Percentiles rank a stretch among this genome's conserved stretches.
Conservation (phyloP, 2,329 filamentous ascomycete species). For the Xylaria hypoxylon region DNA sequence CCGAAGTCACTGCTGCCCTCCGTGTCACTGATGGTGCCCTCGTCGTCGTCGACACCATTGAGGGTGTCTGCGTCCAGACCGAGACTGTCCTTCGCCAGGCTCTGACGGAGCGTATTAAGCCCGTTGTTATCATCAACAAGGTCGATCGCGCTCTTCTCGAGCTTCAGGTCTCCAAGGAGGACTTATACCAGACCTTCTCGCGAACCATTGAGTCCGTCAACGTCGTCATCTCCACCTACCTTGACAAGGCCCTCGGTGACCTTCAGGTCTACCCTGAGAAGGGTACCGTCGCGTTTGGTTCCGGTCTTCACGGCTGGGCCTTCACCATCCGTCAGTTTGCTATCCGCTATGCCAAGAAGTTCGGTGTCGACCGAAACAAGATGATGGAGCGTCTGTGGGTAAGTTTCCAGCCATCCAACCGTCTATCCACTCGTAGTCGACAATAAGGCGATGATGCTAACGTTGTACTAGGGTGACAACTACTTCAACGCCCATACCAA, state of each 20-base stretch:
- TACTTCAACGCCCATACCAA: constrained; percentile 99
- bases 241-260: constrained; percentile 96
- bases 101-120: constrained; percentile 99
- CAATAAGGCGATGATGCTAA: constrained; percentile 44
- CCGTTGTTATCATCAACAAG: constrained; percentile 99
- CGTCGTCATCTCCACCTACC: constrained; percentile 99
- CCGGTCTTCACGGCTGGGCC: constrained; percentile 99
- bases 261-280: constrained; percentile 98
- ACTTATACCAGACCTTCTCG: constrained; percentile 99
- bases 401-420: constrained; percentile 52
- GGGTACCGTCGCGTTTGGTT: constrained; percentile 98
- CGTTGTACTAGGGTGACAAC: constrained; percentile 78
- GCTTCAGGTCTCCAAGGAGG: constrained; percentile 98
- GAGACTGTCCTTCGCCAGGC: constrained; percentile 99
- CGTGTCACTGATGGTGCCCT: constrained; percentile 99
- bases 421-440: neutral
- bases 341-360: constrained; percentile 97
- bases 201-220: constrained; percentile 99
- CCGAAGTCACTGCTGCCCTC: constrained; percentile 98
- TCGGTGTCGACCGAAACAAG: constrained; percentile 99
- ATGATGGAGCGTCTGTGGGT: constrained; percentile 99
- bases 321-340: constrained; percentile 99
- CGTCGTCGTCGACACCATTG: constrained; percentile 99
- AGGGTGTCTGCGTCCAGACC: constrained; percentile 99
- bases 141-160: constrained; percentile 99